Base-by-base conservation (phyloP, 1,284 basidiomycete species). In the Chalciporus sp. region DNA sequence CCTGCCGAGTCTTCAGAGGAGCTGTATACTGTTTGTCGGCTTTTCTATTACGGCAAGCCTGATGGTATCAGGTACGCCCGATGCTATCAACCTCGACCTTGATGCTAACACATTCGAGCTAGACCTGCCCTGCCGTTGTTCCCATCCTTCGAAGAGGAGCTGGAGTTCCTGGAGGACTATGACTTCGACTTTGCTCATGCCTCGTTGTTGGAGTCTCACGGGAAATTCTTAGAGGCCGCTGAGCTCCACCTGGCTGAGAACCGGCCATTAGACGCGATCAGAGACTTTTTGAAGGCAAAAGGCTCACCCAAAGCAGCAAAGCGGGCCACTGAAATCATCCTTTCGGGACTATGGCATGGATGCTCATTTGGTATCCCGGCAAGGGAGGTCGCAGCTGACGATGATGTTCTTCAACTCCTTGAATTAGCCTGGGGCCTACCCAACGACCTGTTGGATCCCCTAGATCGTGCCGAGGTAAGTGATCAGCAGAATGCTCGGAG, bases 81-180 rank as follows among this genome's bases (percentile, higher is more conserved):
- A 49, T 40, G 23, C 35, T 48, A n/a, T 28, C 17, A 39, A 1
- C 23, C 33, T 54, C 19, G 45, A 17, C 31, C 37, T 47, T 53
- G 6, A 6, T n/a, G n/a, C 17, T 54, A 29, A 63, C 16, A 6
- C 16, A 4, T 26, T n/a, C 35, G 39, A 8, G 11, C 57, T 83
- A 86, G 58, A 75, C 70, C 68, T 23, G 52, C 19, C 19, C 80
- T 70, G 74, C 80, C 8, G 4, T 66, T 89, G 0, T 90, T 89
- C 61, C 57, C 69, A 0, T 72, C 76, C 1, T 64, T 73, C 0
- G 80, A 88, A 20, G 81, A 86, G 11, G 74, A 77, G 16, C 56
- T 86, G 8, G 77, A 82, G 41, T 89, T 84, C 55, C 74, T 84
- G 43, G 79, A 84, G 52, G 77, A 82, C 12, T 78, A 76, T 46